Percentiles rank a stretch among this genome's conserved stretches.
phyloP scores from a whole-genome alignment of 148 eudicot genomes.

The Chenopodium formosanum region DNA sequence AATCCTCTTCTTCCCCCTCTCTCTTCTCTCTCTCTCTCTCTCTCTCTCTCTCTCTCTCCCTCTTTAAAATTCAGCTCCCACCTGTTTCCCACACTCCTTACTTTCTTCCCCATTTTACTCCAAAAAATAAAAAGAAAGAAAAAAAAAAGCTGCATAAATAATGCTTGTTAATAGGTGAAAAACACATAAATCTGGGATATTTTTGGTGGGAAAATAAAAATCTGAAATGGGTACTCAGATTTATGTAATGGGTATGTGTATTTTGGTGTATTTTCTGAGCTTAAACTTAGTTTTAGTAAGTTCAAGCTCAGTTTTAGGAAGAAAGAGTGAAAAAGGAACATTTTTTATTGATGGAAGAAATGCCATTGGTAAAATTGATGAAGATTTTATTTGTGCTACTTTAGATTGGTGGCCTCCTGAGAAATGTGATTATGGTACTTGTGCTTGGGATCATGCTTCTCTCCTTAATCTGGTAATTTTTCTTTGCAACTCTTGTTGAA shows the following conservation, averaged over 20 bases:
- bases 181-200: constrained; percentile 2
- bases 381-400: constrained; percentile 81
- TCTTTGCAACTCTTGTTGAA: not conserved
- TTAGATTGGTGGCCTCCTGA: constrained; percentile 99
- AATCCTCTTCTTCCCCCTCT: not conserved
- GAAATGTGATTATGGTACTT: constrained; percentile 94
- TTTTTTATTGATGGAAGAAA: constrained; percentile 55
- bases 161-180: constrained; percentile 5
- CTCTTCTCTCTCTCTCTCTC: not conserved
- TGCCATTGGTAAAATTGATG: constrained; percentile 58
- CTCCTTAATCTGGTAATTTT: constrained; percentile 69
- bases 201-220: constrained; percentile 14
- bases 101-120: not conserved
- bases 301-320: constrained; percentile 20
- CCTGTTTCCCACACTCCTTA: constrained; percentile 16
- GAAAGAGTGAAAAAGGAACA: constrained; percentile 30
- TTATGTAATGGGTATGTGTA: constrained; percentile 30
- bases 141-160: not conserved
- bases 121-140: not conserved
- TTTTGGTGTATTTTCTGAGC: constrained; percentile 35
- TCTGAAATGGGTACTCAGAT: constrained; percentile 47
- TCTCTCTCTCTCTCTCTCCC: not conserved
- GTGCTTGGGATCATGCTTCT: constrained; percentile 86
- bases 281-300: constrained; percentile 33
- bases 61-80: constrained; percentile 16